phyloP scores from a whole-genome alignment of 805 yeast species.

The Starmera caribaea region DNA sequence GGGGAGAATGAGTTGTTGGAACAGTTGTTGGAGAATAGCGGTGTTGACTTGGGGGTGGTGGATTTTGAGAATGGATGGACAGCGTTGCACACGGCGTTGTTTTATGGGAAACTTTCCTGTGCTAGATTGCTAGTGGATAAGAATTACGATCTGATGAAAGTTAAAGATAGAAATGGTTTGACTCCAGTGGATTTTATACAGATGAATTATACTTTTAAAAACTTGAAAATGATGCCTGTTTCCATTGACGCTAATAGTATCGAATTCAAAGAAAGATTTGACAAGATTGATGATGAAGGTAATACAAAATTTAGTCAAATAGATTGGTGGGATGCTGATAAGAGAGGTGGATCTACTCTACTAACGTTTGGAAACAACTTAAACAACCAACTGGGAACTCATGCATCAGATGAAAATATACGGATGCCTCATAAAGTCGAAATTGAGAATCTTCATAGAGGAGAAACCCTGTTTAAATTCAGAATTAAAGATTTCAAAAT shows the following conservation, averaged over 20 bases:
- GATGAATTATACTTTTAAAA: constrained; percentile 28
- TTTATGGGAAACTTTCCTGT: constrained; percentile 44
- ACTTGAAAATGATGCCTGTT: constrained; percentile 32
- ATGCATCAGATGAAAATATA: constrained; percentile 46
- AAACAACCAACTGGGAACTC: constrained; percentile 56
- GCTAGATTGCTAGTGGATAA: constrained; percentile 33
- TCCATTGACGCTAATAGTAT: constrained; percentile 23
- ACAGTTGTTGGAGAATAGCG: constrained; percentile 34
- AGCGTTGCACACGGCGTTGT: constrained; percentile 62
- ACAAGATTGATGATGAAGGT: constrained; percentile 1
- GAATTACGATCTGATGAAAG: constrained; percentile 30
- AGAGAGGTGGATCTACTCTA: constrained; percentile 47
- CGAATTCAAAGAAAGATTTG: constrained; percentile 10
- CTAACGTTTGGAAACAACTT: constrained; percentile 55
- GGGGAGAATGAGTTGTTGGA: constrained; percentile 39
- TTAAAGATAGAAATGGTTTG: constrained; percentile 59
- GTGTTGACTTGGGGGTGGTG: constrained; percentile 32
- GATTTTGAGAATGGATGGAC: constrained; percentile 83
- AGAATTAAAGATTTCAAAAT: constrained; percentile 38
- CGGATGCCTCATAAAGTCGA: constrained; percentile 30
- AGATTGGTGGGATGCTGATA: constrained; percentile 31
- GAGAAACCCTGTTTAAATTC: constrained; percentile 26
- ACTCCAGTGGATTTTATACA: constrained; percentile 61
- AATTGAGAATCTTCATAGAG: constrained; percentile 9
- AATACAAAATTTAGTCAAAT: constrained; percentile 2